phyloP scores from a whole-genome alignment of 176 grass and related monocot species.

The Eragrostis nindensis region DNA sequence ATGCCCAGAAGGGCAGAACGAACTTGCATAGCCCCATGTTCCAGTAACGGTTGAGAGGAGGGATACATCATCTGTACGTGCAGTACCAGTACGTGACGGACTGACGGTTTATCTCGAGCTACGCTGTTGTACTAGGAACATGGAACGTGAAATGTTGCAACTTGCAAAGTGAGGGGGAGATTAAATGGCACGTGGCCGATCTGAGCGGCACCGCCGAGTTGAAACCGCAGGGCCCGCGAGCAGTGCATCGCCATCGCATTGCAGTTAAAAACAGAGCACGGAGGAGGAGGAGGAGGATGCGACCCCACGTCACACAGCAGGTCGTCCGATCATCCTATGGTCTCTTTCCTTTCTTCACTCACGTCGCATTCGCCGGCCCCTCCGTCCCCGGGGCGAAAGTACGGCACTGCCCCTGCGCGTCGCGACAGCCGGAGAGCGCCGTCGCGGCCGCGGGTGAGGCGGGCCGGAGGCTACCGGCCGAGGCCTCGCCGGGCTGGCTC shows the following conservation, averaged over 20 bases:
- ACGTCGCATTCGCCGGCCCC: conserved; percentile 33
- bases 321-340: neutral
- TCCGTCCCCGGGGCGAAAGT: conserved; percentile 25
- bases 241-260: neutral
- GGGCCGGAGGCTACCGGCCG: neutral
- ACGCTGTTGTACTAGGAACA: conserved; percentile 26
- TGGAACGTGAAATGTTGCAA: conserved; percentile 49
- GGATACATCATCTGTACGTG: neutral
- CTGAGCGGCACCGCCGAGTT: conserved; percentile 37
- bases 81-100: neutral
- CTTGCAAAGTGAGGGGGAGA: neutral
- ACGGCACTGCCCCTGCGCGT: conserved; percentile 38
- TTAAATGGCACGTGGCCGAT: conserved; percentile 55
- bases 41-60: neutral
- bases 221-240: conserved; percentile 18
- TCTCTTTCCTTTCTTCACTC: conserved; percentile 33
- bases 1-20: neutral
- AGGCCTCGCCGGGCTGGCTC: conserved; percentile 8
- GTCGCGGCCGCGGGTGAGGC: neutral
- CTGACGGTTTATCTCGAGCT: conserved; percentile 25
- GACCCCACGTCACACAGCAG: no score
- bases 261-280: conserved; percentile 47
- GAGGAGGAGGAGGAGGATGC: neutral
- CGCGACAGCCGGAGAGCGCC: conserved; percentile 34
- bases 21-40: neutral